A percentile compares a stretch with the other conserved stretches of the same genome.
These are phyloP conservation scores for Jaapia argillacea DNA, from an alignment of 768 basidiomycete genomes.

Conservation along the genomic window DNA sequence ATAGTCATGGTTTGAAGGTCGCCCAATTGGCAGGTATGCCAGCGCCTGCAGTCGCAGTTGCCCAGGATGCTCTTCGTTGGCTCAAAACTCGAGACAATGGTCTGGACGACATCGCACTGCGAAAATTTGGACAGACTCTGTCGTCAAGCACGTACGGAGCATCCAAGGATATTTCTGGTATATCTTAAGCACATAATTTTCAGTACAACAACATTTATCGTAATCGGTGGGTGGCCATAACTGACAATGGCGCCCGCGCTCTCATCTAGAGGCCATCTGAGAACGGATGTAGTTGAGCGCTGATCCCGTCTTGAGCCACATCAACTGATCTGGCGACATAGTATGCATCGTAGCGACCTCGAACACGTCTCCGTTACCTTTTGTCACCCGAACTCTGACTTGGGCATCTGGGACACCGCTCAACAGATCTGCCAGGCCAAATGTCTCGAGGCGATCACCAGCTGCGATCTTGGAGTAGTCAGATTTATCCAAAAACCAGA, in stretches of 20 bases:
- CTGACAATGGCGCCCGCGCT: too few species aligned
- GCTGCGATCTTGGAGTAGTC: slow-evolving; percentile 81
- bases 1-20: slow-evolving; percentile 88
- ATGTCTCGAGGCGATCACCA: slow-evolving; percentile 75
- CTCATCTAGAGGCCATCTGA: too few species aligned
- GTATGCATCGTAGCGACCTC: slow-evolving; percentile 77
- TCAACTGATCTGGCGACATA: slow-evolving; percentile 82
- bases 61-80: slow-evolving; percentile 39
- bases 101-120: slow-evolving; percentile 4
- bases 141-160: too few species aligned
- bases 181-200: slow-evolving; percentile 4
- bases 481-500: slow-evolving; percentile 84
- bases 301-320: slow-evolving; percentile 83
- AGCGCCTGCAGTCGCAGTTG: slow-evolving; percentile 44
- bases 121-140: slow-evolving; percentile 9
- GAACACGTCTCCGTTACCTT: slow-evolving; percentile 48
- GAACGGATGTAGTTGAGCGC: slow-evolving; percentile 86
- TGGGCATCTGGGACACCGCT: slow-evolving; percentile 29
- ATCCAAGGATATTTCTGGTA: too few species aligned
- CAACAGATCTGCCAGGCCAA: slow-evolving; percentile 68
- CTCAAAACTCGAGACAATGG: slow-evolving; percentile 15
- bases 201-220: too few species aligned
- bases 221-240: too few species aligned
- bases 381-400: slow-evolving; percentile 54
- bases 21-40: slow-evolving; percentile 86